Conservation (phyloP, 2,329 filamentous ascomycete genomes). For the Penicillium brevicompactum region DNA sequence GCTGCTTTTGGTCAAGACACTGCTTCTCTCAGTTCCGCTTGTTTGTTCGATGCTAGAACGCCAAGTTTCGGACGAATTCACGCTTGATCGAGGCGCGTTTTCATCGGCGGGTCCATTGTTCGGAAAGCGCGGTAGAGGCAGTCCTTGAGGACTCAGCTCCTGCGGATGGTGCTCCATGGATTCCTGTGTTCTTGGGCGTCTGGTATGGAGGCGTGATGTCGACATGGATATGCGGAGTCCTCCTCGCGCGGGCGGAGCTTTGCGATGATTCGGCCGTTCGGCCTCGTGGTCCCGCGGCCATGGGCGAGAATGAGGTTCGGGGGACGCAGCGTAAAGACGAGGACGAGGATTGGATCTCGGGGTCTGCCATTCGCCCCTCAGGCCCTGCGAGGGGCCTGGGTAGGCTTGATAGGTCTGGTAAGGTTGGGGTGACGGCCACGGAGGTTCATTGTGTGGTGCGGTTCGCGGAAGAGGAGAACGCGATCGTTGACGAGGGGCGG, state of each 20-base stretch:
- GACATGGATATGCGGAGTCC: conserved; percentile 42
- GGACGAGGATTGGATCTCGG: conserved; percentile 22
- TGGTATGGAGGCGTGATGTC: conserved; percentile 34
- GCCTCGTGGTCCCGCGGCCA: conserved; percentile 24
- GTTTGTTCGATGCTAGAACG: conserved; percentile 59
- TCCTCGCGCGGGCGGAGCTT: conserved; percentile 27
- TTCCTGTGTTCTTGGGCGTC: conserved; percentile 29
- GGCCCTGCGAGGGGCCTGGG: conserved; percentile 17
- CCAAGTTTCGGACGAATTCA: conserved; percentile 62
- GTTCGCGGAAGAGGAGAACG: conserved; percentile 24
- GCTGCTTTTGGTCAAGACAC: conserved; percentile 76
- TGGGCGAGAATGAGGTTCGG: conserved; percentile 16
- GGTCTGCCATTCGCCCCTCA: conserved; percentile 17
- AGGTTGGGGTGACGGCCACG: conserved; percentile 19
- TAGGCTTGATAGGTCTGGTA: conserved; percentile 6
- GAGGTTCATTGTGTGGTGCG: conserved; percentile 7
- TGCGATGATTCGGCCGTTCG: conserved; percentile 29
- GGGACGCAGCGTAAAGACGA: conserved; percentile 24
- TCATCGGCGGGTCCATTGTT: conserved; percentile 36
- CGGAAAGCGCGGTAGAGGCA: conserved; percentile 35
- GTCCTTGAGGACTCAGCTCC: conserved; percentile 24
- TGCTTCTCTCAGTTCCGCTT: conserved; percentile 78
- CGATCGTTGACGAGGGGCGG: conserved; percentile 20
- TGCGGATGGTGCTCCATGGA: conserved; percentile 29
- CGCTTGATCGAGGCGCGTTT: conserved; percentile 54